Conservation (phyloP, 2,329 filamentous ascomycete genomes). For the Bipolaris cookei region DNA sequence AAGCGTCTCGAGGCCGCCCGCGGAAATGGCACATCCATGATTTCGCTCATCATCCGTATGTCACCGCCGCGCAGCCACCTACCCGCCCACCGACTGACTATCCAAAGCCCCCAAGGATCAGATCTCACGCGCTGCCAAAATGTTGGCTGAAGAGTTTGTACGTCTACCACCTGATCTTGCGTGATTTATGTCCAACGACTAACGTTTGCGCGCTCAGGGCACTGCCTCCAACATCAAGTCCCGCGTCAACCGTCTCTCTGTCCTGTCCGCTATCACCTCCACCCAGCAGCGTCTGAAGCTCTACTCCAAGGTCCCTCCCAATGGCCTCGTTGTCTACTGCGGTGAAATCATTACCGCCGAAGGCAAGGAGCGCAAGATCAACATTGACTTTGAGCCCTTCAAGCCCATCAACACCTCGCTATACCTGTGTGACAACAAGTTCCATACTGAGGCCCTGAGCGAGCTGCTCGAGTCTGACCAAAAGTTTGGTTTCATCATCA, state of each 20-base stretch:
- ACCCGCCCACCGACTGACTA: constrained; percentile 28
- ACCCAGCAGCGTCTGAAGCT: constrained; percentile 99
- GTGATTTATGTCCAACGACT: constrained; percentile 1
- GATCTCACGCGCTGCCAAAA: constrained; percentile 93
- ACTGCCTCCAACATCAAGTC: constrained; percentile 99
- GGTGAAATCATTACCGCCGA: constrained; percentile 99
- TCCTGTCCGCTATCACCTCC: constrained; percentile 96
- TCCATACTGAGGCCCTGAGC: constrained; percentile 95
- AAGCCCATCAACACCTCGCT: constrained; percentile 99
- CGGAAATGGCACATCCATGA: constrained; percentile 99
- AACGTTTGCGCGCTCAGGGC: constrained; percentile 62
- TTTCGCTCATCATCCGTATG: constrained; percentile 97
- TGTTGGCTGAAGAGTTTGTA: constrained; percentile 99
- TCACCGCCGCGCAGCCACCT: constrained; percentile 25
- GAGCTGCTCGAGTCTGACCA: constrained; percentile 98
- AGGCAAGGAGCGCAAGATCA: constrained; percentile 99
- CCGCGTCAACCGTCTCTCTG: constrained; percentile 96
- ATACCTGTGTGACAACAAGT: constrained; percentile 99
- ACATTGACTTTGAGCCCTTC: constrained; percentile 99
- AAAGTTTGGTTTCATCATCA: constrained; percentile 99
- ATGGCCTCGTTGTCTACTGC: constrained; percentile 97
- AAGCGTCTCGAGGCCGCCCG: constrained; percentile 96
- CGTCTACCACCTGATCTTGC: constrained; percentile 43
- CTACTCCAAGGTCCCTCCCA: constrained; percentile 98
- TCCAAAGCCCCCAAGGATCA: constrained; percentile 91